phyloP scores from a whole-genome alignment of 768 basidiomycete species.

The Boletales sp. region DNA sequence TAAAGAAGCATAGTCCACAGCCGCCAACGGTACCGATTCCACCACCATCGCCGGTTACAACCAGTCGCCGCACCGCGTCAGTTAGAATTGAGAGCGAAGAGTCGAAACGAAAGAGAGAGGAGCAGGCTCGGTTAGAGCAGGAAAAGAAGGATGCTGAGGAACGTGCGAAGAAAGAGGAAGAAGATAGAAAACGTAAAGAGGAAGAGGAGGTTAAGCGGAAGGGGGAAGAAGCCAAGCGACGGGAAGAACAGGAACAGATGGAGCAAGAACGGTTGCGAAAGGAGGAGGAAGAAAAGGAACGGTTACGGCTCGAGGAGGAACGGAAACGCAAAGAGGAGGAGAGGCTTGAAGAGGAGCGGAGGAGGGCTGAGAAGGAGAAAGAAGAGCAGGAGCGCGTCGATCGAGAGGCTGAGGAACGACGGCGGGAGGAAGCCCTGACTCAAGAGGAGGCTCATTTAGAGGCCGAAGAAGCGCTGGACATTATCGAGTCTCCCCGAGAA shows the following conservation, averaged over 20 bases:
- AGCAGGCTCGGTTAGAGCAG: slow-evolving; percentile 40
- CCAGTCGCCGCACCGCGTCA: slow-evolving; percentile 26
- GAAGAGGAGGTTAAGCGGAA: slow-evolving; percentile 42
- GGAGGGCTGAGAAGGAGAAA: slow-evolving; percentile 33
- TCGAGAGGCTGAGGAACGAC: slow-evolving; percentile 31
- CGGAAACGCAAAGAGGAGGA: slow-evolving; percentile 30
- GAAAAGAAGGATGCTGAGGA: slow-evolving; percentile 38
- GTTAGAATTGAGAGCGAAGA: slow-evolving; percentile 67
- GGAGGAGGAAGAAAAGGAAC: slow-evolving; percentile 39
- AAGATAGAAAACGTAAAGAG: slow-evolving; percentile 37
- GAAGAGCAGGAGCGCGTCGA: slow-evolving; percentile 42
- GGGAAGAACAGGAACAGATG: slow-evolving; percentile 44
- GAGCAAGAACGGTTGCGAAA: slow-evolving; percentile 36
- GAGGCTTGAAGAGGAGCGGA: slow-evolving; percentile 30
- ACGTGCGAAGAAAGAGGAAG: slow-evolving; percentile 33
- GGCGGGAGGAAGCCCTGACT: slow-evolving; percentile 18
- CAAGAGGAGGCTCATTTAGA: slow-evolving; percentile 28
- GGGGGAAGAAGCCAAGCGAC: slow-evolving; percentile 39
- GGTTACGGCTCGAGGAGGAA: slow-evolving; percentile 28
- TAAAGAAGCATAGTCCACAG: slow-evolving; percentile 47
- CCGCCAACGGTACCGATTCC: slow-evolving; percentile 39
- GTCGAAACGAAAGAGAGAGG: slow-evolving; percentile 47
- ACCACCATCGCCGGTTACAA: slow-evolving; percentile 31
- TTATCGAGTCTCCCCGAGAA: slow-evolving; percentile 37
- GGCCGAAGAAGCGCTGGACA: slow-evolving; percentile 34